Conservation (phyloP, 2,329 filamentous ascomycete genomes). For the Ascochyta fabae region DNA sequence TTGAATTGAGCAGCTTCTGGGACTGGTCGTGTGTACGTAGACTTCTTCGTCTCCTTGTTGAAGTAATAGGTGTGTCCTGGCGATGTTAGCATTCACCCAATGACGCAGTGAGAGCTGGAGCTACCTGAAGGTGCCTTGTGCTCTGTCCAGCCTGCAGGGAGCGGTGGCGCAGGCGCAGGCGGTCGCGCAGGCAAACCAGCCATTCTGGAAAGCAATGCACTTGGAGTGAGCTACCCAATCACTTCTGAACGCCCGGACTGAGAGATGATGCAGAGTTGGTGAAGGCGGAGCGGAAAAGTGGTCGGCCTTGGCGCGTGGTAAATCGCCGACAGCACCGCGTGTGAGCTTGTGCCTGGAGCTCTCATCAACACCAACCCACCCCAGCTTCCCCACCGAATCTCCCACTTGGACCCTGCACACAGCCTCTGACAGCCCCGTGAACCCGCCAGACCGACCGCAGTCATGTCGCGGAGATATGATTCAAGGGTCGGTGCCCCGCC, state of each 20-base stretch:
- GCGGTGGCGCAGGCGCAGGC: conserved; percentile 56
- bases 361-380: conserved; percentile 35
- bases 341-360: conserved; percentile 50
- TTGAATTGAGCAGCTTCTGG: conserved; percentile 16
- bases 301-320: conserved; percentile 34
- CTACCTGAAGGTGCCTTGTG: conserved; percentile 82
- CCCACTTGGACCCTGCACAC: conserved; percentile 13
- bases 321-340: conserved; percentile 36
- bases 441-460: conserved; percentile 31
- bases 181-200: conserved; percentile 40
- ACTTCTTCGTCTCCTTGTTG: conserved; percentile 79
- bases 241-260: neutral
- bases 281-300: conserved; percentile 30
- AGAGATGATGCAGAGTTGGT: neutral
- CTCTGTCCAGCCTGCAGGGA: conserved; percentile 88
- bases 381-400: conserved; percentile 31
- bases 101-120: conserved; percentile 26
- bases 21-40: conserved; percentile 79
- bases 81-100: conserved; percentile 21
- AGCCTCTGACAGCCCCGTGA: conserved; percentile 7
- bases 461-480: conserved; percentile 97
- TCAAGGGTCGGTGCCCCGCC: conserved; percentile 73
- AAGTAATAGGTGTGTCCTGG: conserved; percentile 87
- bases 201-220: conserved; percentile 22
- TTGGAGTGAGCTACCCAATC: neutral